Percentiles rank a stretch among this genome's conserved stretches.
Conservation (phyloP, 768 basidiomycete genomes). For the Scleroderma citrinum region DNA sequence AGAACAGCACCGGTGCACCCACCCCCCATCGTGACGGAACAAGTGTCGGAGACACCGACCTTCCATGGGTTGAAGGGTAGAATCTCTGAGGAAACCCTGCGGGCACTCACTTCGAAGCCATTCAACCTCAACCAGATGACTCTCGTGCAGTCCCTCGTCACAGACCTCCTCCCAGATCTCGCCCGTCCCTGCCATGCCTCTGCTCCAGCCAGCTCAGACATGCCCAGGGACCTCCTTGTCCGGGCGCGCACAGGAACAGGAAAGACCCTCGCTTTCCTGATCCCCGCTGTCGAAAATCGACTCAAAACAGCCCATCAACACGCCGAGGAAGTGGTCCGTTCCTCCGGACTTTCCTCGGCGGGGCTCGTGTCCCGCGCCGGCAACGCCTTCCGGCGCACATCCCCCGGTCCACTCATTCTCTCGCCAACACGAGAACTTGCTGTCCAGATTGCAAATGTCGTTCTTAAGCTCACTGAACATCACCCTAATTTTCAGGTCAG, state of each 20-base stretch:
- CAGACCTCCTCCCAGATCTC: conserved; percentile 68
- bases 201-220: conserved; percentile 3
- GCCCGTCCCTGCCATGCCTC: conserved; percentile 43
- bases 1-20: background rate
- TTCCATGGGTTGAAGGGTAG: conserved; percentile 35
- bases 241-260: conserved; percentile 88
- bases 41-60: background rate
- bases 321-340: conserved; percentile 34
- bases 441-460: conserved; percentile 84
- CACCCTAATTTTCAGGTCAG: conserved; percentile 63
- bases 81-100: conserved; percentile 39
- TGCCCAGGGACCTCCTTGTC: conserved; percentile 67
- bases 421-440: conserved; percentile 89
- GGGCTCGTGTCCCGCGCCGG: conserved; percentile 27
- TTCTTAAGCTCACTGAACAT: conserved; percentile 55
- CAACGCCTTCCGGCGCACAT: conserved; percentile 35
- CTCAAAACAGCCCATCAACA: conserved; percentile 48
- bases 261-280: conserved; percentile 83
- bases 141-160: conserved; percentile 74
- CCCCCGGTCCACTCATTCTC: conserved; percentile 73
- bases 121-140: conserved; percentile 72
- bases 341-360: conserved; percentile 37
- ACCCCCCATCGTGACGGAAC: background rate
- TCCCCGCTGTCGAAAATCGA: conserved; percentile 80
- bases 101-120: conserved; percentile 56